phyloP scores from a whole-genome alignment of 1,284 basidiomycete species.

The Cutaneotrichosporon dermatis region DNA sequence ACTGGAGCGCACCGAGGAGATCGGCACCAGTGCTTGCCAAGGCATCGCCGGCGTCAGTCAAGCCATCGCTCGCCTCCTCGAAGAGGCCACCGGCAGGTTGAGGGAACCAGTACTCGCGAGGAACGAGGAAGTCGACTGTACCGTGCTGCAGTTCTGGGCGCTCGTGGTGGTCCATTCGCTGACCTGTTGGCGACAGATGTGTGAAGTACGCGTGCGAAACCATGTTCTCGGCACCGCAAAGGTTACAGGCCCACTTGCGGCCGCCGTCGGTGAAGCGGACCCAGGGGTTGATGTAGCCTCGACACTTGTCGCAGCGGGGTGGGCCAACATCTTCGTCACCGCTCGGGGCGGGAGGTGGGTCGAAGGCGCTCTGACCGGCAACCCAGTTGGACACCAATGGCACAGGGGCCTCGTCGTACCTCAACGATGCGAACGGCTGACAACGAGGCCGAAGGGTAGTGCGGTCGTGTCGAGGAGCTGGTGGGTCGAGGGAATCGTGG shows the following conservation, averaged over 20 bases:
- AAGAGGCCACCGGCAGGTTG: constrained; percentile 52
- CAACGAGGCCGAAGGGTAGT: constrained; percentile 75
- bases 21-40: constrained; percentile 43
- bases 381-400: constrained; percentile 61
- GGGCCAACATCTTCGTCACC: constrained; percentile 59
- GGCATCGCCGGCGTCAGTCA: constrained; percentile 48
- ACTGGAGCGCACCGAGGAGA: constrained; percentile 41
- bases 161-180: constrained; percentile 75
- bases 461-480: constrained; percentile 76
- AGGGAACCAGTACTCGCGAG: constrained; percentile 81
- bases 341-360: constrained; percentile 71
- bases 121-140: constrained; percentile 85
- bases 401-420: constrained; percentile 73
- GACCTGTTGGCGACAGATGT: constrained; percentile 72
- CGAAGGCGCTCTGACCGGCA: constrained; percentile 42
- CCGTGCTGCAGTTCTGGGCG: constrained; percentile 86
- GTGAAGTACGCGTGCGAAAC: constrained; percentile 80
- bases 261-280: constrained; percentile 82
- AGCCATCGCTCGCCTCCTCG: constrained; percentile 56
- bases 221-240: constrained; percentile 79
- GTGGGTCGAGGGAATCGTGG: constrained; percentile 71
- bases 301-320: constrained; percentile 77
- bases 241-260: constrained; percentile 84
- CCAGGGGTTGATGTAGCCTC: constrained; percentile 95
- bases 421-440: constrained; percentile 88